Evolutionary conservation across 2,329 filamentous ascomycete species (phyloP), one percentile per base, ranked within the genome.

Genomic region (Fusarium austroafricanum): DNA sequence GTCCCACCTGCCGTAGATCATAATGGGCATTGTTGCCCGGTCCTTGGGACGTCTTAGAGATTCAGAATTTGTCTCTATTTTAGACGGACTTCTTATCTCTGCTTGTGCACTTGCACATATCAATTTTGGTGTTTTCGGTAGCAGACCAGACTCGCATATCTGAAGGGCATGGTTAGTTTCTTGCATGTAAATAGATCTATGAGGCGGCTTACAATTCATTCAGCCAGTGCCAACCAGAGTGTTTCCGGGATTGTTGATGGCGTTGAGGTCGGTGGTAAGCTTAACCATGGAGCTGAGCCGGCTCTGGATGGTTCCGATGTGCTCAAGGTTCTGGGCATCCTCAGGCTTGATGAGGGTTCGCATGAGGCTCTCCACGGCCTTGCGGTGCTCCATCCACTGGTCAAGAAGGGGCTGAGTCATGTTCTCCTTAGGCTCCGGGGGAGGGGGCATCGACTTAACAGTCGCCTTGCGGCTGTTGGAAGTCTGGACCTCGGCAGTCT

Each of bases 331-430:
- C 64, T 86, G 81, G 52, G 81, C 77, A 64, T 86, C 84, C 67
- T 83, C 82, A 17, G 85, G 85, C 73, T 83, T 82, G 70, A 73
- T 76, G 61, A 86, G 82, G 45, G 78, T 79, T 52, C 81, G 79
- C 43, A 90, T 81, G 39, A 91, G 86, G 63, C 83, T 83, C 71
- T 90, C 85, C 49, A 93, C 84, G 37, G 84, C 84, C 73, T 84
- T 85, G 78, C 87, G 89, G 78, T 90, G 87, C 67, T 89, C 85
- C 73, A 86, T 79, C 86, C 86, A 89, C 71, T 86, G 81, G 62
- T 86, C 82, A 52, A 84, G 77, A 47, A 85, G 79, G 33, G 83
- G 82, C 71, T 78, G 77, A 44, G 76, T 71, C 15, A 75, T 62
- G 39, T 68, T 54, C 47, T 78, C 76, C 71, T 77, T 77, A 40